Conservation (phyloP, 2,329 filamentous ascomycete species). For the Arthrobotrys pseudoclavata region DNA sequence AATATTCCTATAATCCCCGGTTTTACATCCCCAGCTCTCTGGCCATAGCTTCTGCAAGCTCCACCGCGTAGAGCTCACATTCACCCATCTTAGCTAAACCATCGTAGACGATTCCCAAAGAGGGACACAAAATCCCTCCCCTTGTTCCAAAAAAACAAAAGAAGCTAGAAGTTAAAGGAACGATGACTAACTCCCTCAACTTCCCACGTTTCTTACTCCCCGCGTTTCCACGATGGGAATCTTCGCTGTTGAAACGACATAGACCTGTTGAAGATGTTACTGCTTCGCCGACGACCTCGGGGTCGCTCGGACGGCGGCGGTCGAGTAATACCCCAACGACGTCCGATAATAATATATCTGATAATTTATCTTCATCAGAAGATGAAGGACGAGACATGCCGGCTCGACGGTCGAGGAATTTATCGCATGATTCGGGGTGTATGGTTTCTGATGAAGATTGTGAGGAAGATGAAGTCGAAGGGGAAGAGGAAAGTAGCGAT, state of each 20-base stretch:
- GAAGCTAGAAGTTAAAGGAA: slow-evolving; percentile 17
- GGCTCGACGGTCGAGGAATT: slow-evolving; percentile 22
- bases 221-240: slow-evolving; percentile 57
- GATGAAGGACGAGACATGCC: slow-evolving; percentile 17
- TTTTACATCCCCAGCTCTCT: too few species aligned
- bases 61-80: too few species aligned
- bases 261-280: slow-evolving; percentile 52
- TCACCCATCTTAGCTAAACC: too few species aligned
- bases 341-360: neutral
- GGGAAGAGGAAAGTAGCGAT: slow-evolving; percentile 21
- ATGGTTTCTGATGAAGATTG: slow-evolving; percentile 46
- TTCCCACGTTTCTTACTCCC: slow-evolving; percentile 59
- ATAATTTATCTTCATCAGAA: neutral
- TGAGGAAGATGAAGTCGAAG: slow-evolving; percentile 19
- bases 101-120: neutral
- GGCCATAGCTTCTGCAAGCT: too few species aligned
- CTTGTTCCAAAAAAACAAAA: slow-evolving; percentile 2
- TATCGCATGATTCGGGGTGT: slow-evolving; percentile 56
- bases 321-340: neutral
- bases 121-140: neutral
- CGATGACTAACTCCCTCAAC: slow-evolving; percentile 37
- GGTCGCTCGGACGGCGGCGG: neutral
- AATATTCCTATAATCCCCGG: too few species aligned
- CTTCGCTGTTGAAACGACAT: slow-evolving; percentile 43
- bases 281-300: neutral